These are phyloP conservation scores for Amylostereum areolatum DNA, from an alignment of 1,284 basidiomycete genomes.

Conservation along the genomic window DNA sequence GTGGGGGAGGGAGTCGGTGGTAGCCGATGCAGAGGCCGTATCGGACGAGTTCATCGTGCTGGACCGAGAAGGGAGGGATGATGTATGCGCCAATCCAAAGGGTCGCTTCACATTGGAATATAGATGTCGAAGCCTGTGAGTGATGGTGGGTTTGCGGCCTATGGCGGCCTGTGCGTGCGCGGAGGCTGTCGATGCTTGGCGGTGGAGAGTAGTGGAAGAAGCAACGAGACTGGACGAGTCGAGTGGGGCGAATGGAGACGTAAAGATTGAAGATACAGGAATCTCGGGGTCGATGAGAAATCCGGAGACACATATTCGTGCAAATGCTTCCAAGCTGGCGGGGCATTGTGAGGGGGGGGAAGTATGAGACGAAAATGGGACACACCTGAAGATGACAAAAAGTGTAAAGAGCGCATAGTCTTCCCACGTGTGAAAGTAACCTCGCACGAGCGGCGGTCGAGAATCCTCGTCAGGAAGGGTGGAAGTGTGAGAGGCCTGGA, in stretches of 20 bases:
- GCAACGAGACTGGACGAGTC: constrained; percentile 21
- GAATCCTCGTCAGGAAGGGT: constrained; percentile 39
- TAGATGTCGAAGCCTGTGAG: constrained; percentile 28
- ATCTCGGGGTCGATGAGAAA: constrained; percentile 87
- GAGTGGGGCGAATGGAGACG: constrained; percentile 32
- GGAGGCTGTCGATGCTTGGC: constrained; percentile 26
- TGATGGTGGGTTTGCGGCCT: constrained; percentile 17
- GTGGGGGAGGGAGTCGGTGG: constrained; percentile 1
- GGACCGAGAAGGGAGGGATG: constrained; percentile 28
- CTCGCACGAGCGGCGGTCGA: constrained; percentile 39
- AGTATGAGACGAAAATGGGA: constrained; percentile 15
- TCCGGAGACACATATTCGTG: constrained; percentile 88
- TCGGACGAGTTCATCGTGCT: constrained; percentile 15
- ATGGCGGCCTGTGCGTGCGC: constrained; percentile 30
- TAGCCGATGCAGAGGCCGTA: neutral
- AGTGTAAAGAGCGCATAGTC: constrained; percentile 80
- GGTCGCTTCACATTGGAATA: constrained; percentile 35
- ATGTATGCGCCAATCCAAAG: too few species aligned
- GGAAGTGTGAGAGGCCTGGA: constrained; percentile 65
- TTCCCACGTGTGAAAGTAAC: constrained; percentile 87
- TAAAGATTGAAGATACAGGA: constrained; percentile 49
- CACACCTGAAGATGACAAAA: constrained; percentile 86
- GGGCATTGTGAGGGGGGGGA: constrained; percentile 1
- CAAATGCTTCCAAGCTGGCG: constrained; percentile 75
- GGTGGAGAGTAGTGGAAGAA: constrained; percentile 17